These are phyloP conservation scores for Aurifilum marmelostoma DNA, from an alignment of 2,329 filamentous ascomycete species.

Conservation along the genomic window DNA sequence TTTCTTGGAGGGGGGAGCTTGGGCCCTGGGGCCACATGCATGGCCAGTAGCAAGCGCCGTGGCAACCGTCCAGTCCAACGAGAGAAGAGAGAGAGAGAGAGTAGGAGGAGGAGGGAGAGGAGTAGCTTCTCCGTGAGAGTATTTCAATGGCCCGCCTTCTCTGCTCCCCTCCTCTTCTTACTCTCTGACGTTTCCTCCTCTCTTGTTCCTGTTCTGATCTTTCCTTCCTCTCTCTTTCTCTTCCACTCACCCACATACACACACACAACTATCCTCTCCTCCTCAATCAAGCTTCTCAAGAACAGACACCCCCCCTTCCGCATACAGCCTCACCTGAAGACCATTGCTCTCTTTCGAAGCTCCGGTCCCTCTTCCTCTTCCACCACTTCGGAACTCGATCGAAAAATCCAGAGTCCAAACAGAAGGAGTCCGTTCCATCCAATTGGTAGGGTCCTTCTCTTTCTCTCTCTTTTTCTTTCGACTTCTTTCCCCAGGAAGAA, in stretches of 20 bases:
- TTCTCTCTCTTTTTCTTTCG: slow-evolving; percentile 53
- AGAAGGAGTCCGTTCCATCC: slow-evolving; percentile 39
- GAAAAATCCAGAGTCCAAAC: slow-evolving; percentile 36
- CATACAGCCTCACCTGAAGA: slow-evolving; percentile 33
- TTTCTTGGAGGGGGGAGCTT: neutral
- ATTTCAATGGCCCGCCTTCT: slow-evolving; percentile 30
- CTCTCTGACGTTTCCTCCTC: slow-evolving; percentile 17
- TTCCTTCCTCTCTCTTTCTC: slow-evolving; percentile 17
- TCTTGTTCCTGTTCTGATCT: slow-evolving; percentile 28
- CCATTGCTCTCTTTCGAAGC: slow-evolving; percentile 27
- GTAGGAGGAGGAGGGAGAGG: slow-evolving; percentile 1
- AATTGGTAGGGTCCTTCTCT: slow-evolving; percentile 42
- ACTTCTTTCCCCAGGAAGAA: slow-evolving; percentile 49
- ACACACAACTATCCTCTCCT: slow-evolving; percentile 31
- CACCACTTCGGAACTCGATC: slow-evolving; percentile 35
- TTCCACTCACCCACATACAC: slow-evolving; percentile 31
- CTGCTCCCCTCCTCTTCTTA: slow-evolving; percentile 28
- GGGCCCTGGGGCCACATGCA: neutral
- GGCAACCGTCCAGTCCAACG: slow-evolving; percentile 7
- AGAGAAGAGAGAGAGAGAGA: slow-evolving; percentile 8
- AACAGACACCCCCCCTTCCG: slow-evolving; percentile 35
- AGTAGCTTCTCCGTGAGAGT: slow-evolving; percentile 16
- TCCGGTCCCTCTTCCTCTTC: slow-evolving; percentile 26
- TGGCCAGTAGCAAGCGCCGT: slow-evolving; percentile 3
- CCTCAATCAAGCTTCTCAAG: slow-evolving; percentile 30